Base-by-base conservation (phyloP, 1,139 yeast species). In the Hansenula sp. region DNA sequence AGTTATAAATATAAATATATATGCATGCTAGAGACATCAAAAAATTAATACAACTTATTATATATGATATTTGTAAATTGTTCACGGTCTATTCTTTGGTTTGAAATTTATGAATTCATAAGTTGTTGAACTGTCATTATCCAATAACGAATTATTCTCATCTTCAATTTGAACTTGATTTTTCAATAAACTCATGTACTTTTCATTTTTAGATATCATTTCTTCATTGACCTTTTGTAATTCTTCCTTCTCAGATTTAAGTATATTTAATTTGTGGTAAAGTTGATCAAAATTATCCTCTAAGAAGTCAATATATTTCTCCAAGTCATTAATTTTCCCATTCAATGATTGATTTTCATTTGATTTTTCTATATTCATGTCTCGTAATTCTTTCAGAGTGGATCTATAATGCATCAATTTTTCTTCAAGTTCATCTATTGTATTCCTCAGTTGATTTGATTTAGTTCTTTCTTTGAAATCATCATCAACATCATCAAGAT, bases 241-340 rank as follows among this genome's bases (percentile, higher is more conserved):
- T 4, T 12, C 4, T 13, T 13, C 3, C 5, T 22, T 32, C 7
- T 32, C 34, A 5, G 17, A 12, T 12, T 17, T 24, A n/a, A 44
- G 25, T 6, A 29, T 26, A 2, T 11, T 29, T 29, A 6, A 44
- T 40, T 31, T 41, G 13, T 36, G 30, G 29, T 52, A 47, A 20
- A 51, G 42, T 31, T 47, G 45, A 22, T 45, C 49, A 42, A 51
- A 51, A 26, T 47, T 50, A 1, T 37, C 19, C 26, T 51, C 53
- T 36, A 51, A 37, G 32, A 52, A 50, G 20, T 43, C 39, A 28
- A 45, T 38, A 34, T 40, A 51, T 14, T 42, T 38, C 6, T 47
- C 50, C 42, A 52, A 40, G 10, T 43, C 48, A 18, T 37, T 29
- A 13, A 47, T 31, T 29, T 50, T 44, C 6, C 32, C 17, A 3